phyloP scores from a whole-genome alignment of 768 basidiomycete species.

The Suillus luteus region DNA sequence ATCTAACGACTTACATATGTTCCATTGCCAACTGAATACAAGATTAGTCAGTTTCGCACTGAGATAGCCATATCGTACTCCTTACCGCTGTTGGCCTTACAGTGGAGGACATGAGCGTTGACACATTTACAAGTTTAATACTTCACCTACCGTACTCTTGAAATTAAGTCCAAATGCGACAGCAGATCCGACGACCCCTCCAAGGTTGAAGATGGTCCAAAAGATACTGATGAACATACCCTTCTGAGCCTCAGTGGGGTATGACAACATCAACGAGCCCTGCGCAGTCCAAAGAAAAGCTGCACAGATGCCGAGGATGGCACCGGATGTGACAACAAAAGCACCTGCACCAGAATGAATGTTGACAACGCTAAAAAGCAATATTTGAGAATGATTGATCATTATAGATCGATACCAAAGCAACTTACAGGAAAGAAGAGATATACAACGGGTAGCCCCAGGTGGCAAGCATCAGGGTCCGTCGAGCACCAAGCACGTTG shows the following conservation, averaged over 20 bases:
- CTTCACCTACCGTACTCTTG: slow-evolving; percentile 50
- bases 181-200: slow-evolving; percentile 76
- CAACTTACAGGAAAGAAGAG: slow-evolving; percentile 44
- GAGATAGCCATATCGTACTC: background rate
- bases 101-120: background rate
- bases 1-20: slow-evolving; percentile 60
- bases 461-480: slow-evolving; percentile 52
- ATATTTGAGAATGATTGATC: slow-evolving; percentile 3
- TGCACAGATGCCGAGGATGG: slow-evolving; percentile 51
- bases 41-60: background rate
- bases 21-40: slow-evolving; percentile 57
- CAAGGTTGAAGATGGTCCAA: slow-evolving; percentile 78
- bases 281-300: slow-evolving; percentile 57
- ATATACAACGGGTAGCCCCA: slow-evolving; percentile 55
- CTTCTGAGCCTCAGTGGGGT: slow-evolving; percentile 59
- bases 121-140: background rate
- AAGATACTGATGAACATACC: slow-evolving; percentile 53
- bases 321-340: slow-evolving; percentile 52
- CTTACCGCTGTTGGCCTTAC: slow-evolving; percentile 34
- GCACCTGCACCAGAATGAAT: slow-evolving; percentile 40
- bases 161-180: slow-evolving; percentile 76
- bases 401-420: background rate
- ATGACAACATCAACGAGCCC: slow-evolving; percentile 56
- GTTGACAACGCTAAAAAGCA: slow-evolving; percentile 43
- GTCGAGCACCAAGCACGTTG: slow-evolving; percentile 60